These are phyloP conservation scores for Trichosporon coremiiforme DNA, from an alignment of 1,284 basidiomycete species.

Conservation along the genomic window DNA sequence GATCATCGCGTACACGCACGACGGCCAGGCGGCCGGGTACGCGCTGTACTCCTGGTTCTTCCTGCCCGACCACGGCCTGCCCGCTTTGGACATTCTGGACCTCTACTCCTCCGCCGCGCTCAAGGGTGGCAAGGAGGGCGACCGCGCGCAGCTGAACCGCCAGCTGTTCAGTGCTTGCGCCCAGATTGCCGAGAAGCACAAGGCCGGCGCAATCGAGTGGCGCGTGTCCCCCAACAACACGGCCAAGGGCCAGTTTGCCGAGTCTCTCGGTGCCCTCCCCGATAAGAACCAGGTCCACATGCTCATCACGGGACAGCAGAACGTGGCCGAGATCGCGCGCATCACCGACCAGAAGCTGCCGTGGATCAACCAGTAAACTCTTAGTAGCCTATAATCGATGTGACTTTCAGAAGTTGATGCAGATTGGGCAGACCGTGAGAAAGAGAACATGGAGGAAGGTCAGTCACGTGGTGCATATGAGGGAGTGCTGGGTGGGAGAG, in stretches of 20 bases:
- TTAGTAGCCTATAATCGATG: background rate
- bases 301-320: conserved; percentile 8
- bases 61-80: conserved; percentile 6
- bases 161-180: conserved; percentile 17
- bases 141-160: conserved; percentile 10
- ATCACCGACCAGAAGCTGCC: conserved; percentile 12
- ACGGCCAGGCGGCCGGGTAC: conserved; percentile 6
- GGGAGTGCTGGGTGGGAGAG: too few relatives aligned
- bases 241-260: conserved; percentile 9
- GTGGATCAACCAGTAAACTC: conserved; percentile 5
- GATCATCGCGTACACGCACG: background rate
- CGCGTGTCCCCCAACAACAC: background rate
- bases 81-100: conserved; percentile 15
- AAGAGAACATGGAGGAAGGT: background rate
- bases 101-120: conserved; percentile 16
- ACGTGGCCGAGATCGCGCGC: conserved; percentile 6
- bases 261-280: background rate
- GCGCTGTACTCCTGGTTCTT: conserved; percentile 21
- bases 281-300: conserved; percentile 3
- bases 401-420: background rate
- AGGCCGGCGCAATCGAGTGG: conserved; percentile 18
- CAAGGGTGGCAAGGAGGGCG: conserved; percentile 4
- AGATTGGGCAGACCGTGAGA: too few relatives aligned
- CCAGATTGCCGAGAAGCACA: conserved; percentile 10
- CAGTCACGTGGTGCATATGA: background rate